Percentiles rank a stretch among this genome's conserved stretches.
These are phyloP conservation scores for Candida patagonica DNA, from an alignment of 805 yeast species.

Conservation along the genomic window DNA sequence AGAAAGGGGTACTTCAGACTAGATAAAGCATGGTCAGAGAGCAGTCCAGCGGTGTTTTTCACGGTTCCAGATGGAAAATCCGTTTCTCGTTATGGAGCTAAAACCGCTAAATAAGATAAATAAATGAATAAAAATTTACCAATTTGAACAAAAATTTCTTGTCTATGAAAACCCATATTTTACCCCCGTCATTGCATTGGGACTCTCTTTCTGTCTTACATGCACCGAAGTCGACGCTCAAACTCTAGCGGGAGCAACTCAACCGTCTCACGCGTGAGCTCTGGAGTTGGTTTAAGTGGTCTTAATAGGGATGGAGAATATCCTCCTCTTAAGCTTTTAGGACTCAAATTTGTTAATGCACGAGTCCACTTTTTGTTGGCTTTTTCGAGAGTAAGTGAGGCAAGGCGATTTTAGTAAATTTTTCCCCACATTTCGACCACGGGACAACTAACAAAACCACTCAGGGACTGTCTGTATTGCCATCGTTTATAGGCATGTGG, in stretches of 20 bases:
- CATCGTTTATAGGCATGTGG: constrained; percentile 46
- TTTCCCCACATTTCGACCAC: too few relatives aligned
- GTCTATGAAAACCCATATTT: background rate
- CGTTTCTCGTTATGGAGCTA: constrained; percentile 66
- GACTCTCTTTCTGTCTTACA: background rate
- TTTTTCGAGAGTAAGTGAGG: constrained; percentile 40
- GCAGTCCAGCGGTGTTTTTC: constrained; percentile 66
- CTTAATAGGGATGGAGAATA: constrained; percentile 6
- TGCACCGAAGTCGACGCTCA: constrained; percentile 3
- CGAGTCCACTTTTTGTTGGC: constrained; percentile 70
- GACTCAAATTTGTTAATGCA: constrained; percentile 63
- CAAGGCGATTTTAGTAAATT: background rate
- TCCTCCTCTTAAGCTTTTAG: constrained; percentile 44
- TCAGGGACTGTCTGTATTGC: constrained; percentile 58
- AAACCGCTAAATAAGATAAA: constrained; percentile 25
- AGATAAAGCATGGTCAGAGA: constrained; percentile 47
- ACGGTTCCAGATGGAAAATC: constrained; percentile 95
- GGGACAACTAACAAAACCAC: background rate
- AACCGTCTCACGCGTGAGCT: constrained; percentile 11
- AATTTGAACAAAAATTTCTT: background rate
- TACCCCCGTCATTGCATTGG: background rate
- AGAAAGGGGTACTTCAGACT: constrained; percentile 93
- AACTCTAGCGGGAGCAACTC: constrained; percentile 2
- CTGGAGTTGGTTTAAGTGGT: constrained; percentile 8
- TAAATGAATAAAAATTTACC: background rate